Percentiles rank a stretch among this genome's conserved stretches.
Evolutionary conservation across 257 asterid species (phyloP).

Genomic region (Thymus quinquecostatus): DNA sequence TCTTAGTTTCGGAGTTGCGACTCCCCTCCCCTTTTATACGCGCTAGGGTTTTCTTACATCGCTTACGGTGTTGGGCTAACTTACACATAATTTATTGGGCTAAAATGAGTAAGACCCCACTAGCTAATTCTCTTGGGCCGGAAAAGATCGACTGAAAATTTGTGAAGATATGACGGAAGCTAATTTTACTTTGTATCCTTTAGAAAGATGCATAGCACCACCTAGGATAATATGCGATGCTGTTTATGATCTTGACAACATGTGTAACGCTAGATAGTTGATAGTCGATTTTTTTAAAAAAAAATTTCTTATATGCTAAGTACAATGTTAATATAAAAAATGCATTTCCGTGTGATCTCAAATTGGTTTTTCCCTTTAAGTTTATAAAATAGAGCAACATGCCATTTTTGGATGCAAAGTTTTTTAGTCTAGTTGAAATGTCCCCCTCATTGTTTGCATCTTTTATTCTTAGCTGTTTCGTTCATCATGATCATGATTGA

Average conservation of each 20-base stretch:
- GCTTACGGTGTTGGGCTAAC: constrained; percentile 30
- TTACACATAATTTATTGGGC: constrained; percentile 27
- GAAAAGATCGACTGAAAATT: constrained; percentile 12
- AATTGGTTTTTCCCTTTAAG: constrained; percentile 6
- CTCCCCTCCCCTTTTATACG: constrained; percentile 13
- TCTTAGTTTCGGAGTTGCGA: constrained; percentile 25
- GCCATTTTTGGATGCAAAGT: constrained; percentile 8
- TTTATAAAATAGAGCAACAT: not conserved
- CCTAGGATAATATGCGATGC: not conserved
- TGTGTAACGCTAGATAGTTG: not conserved
- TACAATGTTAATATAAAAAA: too few species aligned
- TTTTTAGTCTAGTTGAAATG: constrained; percentile 10
- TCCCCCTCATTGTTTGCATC: not conserved
- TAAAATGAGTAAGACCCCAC: constrained; percentile 5
- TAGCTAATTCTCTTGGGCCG: constrained; percentile 24
- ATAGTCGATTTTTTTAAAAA: too few species aligned
- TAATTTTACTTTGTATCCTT: constrained; percentile 3
- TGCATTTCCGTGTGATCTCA: too few species aligned
- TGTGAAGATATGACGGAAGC: not conserved
- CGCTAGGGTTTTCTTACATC: constrained; percentile 32
- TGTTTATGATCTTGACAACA: not conserved
- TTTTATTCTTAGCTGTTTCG: constrained; percentile 2
- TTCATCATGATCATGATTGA: constrained; percentile 8
- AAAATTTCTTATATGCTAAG: too few species aligned
- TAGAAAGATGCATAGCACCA: not conserved